Evolutionary conservation across 163 green algal genomes (phyloP).

Genomic region (Chlamydomonas reinhardtii): DNA sequence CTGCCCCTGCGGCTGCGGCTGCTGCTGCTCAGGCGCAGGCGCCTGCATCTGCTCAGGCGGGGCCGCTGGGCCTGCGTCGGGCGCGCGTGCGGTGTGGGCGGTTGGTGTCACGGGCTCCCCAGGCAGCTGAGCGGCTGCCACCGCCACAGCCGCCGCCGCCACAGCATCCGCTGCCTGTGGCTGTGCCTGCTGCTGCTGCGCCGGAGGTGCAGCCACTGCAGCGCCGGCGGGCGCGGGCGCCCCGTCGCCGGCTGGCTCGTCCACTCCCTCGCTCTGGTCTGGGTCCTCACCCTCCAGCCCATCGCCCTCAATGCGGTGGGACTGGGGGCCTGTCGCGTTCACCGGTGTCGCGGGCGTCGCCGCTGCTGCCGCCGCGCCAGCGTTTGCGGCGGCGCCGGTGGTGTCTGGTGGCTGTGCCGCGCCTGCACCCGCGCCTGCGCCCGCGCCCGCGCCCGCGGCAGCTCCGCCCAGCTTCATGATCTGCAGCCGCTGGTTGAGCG

Average conservation of each 20-base stretch:
- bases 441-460: neutral
- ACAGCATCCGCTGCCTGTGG: neutral
- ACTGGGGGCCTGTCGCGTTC: neutral
- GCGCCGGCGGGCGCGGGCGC: too few relatives aligned
- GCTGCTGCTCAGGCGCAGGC: too few relatives aligned
- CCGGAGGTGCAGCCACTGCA: too few relatives aligned
- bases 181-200: too few relatives aligned
- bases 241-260: too few relatives aligned
- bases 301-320: constrained; percentile 17
- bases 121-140: too few relatives aligned
- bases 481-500: constrained; percentile 40
- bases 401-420: neutral
- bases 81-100: too few relatives aligned
- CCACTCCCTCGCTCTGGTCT: neutral
- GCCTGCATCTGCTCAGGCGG: too few relatives aligned
- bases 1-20: too few relatives aligned
- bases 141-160: too few relatives aligned
- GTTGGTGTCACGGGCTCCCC: too few relatives aligned
- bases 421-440: neutral
- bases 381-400: constrained; percentile 8
- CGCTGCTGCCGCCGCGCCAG: neutral
- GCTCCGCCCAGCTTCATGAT: constrained; percentile 21
- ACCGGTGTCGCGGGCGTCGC: neutral
- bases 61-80: too few relatives aligned
- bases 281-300: constrained; percentile 12